Evolutionary conservation across 139 green algal genomes (phyloP), one percentile per base, ranked within the genome.

Genomic region (Spirogloea muscicola): DNA sequence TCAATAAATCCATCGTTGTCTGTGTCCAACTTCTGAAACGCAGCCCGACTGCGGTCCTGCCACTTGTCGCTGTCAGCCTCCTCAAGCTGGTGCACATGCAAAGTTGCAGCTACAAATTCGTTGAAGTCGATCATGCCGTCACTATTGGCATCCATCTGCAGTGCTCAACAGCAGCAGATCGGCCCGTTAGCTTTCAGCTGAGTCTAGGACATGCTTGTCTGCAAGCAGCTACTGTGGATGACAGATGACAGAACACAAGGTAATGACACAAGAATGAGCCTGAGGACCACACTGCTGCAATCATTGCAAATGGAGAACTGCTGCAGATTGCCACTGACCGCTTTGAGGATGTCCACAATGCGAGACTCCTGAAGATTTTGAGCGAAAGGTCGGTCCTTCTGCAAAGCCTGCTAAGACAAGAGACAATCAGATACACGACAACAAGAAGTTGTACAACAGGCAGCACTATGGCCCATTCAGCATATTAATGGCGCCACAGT

Each of bases 111-210:
- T 7, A 85, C 44, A 71, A 87, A 87, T 64, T 87, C 82, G 10
- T 79, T 25, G 58, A 86, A 87, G 42, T 87, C 82, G 29, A 87
- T 84, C 58, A 52, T 64, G 13, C 82, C 81, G 25, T 87, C 74
- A 3, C 72, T 41, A 43, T 87, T 75, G 42, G 21, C 79, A 43
- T 87, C 82, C 77, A 85, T 80, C 61, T 82, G 81, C 4, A 42
- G 27, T 34, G 29, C 4, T 43, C 27, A 42, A 25, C 4, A 69
- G n/a, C n/a, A n/a, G n/a, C n/a, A n/a, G n/a, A n/a, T n/a, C n/a
- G n/a, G n/a, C n/a, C n/a, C n/a, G n/a, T n/a, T n/a, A n/a, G n/a
- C n/a, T n/a, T n/a, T n/a, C n/a, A n/a, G n/a, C n/a, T n/a, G n/a
- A n/a, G n/a, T n/a, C n/a, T n/a, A n/a, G n/a, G n/a, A n/a, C n/a